Percentiles rank a stretch among this genome's conserved stretches.
These are phyloP conservation scores for Fusarium hainanense DNA, from an alignment of 2,329 filamentous ascomycete genomes.

Conservation along the genomic window DNA sequence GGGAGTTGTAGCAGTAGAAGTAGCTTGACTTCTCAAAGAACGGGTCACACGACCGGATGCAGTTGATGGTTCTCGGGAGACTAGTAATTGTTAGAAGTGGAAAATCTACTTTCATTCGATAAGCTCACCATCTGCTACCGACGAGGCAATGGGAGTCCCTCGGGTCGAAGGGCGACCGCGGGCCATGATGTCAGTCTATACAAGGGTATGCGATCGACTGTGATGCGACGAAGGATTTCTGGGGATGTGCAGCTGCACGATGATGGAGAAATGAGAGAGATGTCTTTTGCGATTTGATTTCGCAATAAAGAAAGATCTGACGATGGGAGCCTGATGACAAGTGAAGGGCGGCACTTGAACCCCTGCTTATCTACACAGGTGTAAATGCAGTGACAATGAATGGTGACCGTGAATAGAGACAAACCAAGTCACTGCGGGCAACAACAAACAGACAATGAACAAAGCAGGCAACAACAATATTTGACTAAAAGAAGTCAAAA, in stretches of 20 bases:
- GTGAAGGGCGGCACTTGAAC: slow-evolving; percentile 14
- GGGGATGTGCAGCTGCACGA: neutral
- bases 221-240: neutral
- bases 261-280: neutral
- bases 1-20: slow-evolving; percentile 9
- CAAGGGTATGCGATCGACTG: neutral
- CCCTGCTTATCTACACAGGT: slow-evolving; percentile 26
- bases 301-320: neutral
- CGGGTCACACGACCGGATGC: slow-evolving; percentile 44
- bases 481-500: slow-evolving; percentile 3
- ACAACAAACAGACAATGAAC: slow-evolving; percentile 13
- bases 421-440: slow-evolving; percentile 17
- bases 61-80: slow-evolving; percentile 30
- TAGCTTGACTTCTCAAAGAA: slow-evolving; percentile 34
- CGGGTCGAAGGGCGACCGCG: slow-evolving; percentile 46
- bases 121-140: slow-evolving; percentile 34
- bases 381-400: slow-evolving; percentile 14
- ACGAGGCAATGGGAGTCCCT: slow-evolving; percentile 28
- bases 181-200: slow-evolving; percentile 42
- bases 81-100: slow-evolving; percentile 20
- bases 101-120: neutral
- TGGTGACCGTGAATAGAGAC: slow-evolving; percentile 19
- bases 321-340: slow-evolving; percentile 1
- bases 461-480: neutral
- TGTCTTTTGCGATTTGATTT: neutral